phyloP scores from a whole-genome alignment of 2,329 filamentous ascomycete species.

The Trichoderma oligosporum region DNA sequence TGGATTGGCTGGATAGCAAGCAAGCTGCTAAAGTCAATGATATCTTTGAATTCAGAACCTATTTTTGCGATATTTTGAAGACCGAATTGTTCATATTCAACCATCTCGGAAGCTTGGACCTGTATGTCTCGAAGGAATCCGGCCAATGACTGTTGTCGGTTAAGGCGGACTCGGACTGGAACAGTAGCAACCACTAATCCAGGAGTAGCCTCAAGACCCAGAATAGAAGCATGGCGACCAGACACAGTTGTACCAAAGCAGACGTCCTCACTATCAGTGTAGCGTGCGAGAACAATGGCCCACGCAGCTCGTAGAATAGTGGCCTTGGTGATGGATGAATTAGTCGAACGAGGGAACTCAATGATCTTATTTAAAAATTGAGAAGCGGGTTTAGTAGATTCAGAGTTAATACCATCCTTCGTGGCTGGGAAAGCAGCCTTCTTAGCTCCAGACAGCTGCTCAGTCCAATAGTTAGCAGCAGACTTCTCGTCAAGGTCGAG shows the following conservation, averaged over 20 bases:
- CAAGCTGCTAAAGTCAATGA: slow-evolving; percentile 11
- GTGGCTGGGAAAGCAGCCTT: slow-evolving; percentile 18
- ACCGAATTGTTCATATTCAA: slow-evolving; percentile 27
- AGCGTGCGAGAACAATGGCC: slow-evolving; percentile 22
- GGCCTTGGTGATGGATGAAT: slow-evolving; percentile 16
- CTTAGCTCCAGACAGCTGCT: not conserved
- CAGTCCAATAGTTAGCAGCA: slow-evolving; percentile 3
- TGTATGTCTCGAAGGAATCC: slow-evolving; percentile 24
- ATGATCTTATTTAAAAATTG: not conserved
- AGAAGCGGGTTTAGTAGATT: not conserved
- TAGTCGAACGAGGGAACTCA: not conserved
- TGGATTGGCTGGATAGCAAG: slow-evolving; percentile 17
- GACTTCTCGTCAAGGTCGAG: not conserved
- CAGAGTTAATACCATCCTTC: not conserved
- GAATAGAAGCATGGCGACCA: slow-evolving; percentile 17
- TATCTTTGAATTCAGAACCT: slow-evolving; percentile 12
- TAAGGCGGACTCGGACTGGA: slow-evolving; percentile 8
- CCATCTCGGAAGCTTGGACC: slow-evolving; percentile 25
- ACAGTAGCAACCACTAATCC: slow-evolving; percentile 9
- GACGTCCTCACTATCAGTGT: slow-evolving; percentile 19
- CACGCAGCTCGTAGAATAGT: slow-evolving; percentile 24
- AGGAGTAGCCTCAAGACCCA: slow-evolving; percentile 5
- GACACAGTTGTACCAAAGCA: slow-evolving; percentile 25
- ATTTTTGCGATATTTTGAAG: slow-evolving; percentile 28
- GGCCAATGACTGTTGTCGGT: not conserved